Conservation (phyloP, 306 rosid species). For the Trifolium fragiferum region DNA sequence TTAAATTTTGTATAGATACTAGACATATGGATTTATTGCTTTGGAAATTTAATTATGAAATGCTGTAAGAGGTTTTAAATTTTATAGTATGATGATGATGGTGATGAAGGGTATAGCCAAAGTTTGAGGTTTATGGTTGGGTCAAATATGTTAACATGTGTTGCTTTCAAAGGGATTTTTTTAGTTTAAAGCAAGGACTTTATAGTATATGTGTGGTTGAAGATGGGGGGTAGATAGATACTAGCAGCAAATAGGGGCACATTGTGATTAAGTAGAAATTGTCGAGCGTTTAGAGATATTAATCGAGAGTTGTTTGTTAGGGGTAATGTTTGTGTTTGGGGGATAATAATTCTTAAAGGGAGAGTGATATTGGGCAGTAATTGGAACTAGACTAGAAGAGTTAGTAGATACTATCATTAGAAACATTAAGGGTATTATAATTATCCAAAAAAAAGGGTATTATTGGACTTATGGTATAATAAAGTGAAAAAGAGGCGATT, state of each 20-base stretch:
- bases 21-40: conserved; percentile 39
- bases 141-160: conserved; percentile 40
- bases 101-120: conserved; percentile 40
- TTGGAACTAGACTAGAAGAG: not conserved
- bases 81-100: not conserved
- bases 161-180: conserved; percentile 49
- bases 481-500: no score
- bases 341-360: conserved; percentile 14
- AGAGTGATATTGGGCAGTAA: not conserved
- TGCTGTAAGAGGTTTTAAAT: conserved; percentile 31
- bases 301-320: conserved; percentile 29
- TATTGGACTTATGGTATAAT: not conserved
- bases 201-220: not conserved
- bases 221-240: conserved; percentile 18
- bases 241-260: not conserved
- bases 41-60: conserved; percentile 38
- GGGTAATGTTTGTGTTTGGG: conserved; percentile 18
- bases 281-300: not conserved
- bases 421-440: not conserved
- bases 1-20: conserved; percentile 39
- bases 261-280: conserved; percentile 8
- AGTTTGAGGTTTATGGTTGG: conserved; percentile 38
- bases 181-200: conserved; percentile 11
- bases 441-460: no score
- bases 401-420: not conserved